These are phyloP conservation scores for Gossypium ekmanianum DNA, from an alignment of 345 rosid species.

Conservation along the genomic window DNA sequence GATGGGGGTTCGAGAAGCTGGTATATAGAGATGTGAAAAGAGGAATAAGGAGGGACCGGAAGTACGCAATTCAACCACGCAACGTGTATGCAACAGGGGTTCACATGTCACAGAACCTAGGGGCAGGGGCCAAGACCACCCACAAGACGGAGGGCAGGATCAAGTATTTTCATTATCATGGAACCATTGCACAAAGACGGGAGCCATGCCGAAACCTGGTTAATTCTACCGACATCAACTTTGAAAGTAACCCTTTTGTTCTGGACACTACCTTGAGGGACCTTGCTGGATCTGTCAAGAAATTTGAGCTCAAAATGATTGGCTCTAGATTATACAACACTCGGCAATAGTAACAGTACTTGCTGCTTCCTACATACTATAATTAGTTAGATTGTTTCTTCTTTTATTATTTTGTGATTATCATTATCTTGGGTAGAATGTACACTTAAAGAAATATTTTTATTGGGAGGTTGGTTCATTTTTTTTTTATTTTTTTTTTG, in stretches of 20 bases:
- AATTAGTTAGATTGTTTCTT: neutral
- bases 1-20: slow-evolving; percentile 94
- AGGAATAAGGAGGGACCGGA: slow-evolving; percentile 73
- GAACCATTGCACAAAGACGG: slow-evolving; percentile 60
- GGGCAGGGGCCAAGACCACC: slow-evolving; percentile 59
- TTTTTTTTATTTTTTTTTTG: neutral
- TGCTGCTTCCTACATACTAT: too few species aligned
- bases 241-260: slow-evolving; percentile 59
- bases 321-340: slow-evolving; percentile 59
- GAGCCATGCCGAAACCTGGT: slow-evolving; percentile 67
- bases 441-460: neutral
- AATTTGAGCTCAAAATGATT: slow-evolving; percentile 66
- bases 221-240: slow-evolving; percentile 38
- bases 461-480: neutral
- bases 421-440: neutral
- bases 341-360: slow-evolving; percentile 44
- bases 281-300: slow-evolving; percentile 46
- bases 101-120: slow-evolving; percentile 81
- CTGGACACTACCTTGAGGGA: slow-evolving; percentile 66
- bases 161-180: slow-evolving; percentile 85
- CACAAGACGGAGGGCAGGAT: slow-evolving; percentile 57
- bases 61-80: slow-evolving; percentile 77
- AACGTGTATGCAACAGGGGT: slow-evolving; percentile 74
- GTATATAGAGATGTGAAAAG: slow-evolving; percentile 70
- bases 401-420: too few species aligned